Percentiles rank a stretch among this genome's conserved stretches.
Conservation (phyloP, 345 rosid genomes). For the Aquilaria sinensis region DNA sequence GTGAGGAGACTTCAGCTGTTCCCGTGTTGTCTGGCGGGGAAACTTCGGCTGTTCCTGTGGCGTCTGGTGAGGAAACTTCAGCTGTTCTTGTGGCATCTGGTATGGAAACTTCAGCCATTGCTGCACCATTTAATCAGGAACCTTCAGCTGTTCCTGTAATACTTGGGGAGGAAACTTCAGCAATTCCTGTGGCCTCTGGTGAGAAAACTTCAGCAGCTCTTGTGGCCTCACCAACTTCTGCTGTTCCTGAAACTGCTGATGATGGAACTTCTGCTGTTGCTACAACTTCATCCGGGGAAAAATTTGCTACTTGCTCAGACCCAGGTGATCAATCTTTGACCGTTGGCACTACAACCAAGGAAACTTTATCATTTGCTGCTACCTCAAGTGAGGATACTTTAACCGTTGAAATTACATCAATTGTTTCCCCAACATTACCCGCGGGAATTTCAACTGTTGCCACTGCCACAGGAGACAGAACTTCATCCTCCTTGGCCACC, state of each 20-base stretch:
- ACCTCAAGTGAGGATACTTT: not conserved
- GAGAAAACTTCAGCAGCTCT: not conserved
- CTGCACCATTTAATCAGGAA: not conserved
- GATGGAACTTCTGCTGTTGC: constrained; percentile 1
- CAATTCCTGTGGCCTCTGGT: not conserved
- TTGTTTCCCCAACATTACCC: not conserved
- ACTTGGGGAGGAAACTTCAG: not conserved
- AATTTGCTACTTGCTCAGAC: not conserved
- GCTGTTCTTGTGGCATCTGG: not conserved
- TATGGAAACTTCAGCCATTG: constrained; percentile 1
- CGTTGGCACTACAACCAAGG: not conserved
- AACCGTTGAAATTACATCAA: not conserved
- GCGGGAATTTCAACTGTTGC: not conserved
- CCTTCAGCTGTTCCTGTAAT: not conserved
- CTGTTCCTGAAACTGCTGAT: not conserved
- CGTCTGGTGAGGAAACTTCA: constrained; percentile 4
- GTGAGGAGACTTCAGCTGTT: not conserved
- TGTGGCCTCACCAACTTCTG: not conserved
- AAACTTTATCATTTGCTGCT: not conserved
- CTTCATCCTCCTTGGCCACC: not conserved
- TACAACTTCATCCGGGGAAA: not conserved
- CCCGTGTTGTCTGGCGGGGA: not conserved
- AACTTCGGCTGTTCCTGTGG: not conserved
- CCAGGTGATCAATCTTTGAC: not conserved
- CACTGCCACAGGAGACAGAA: not conserved